Conservation (phyloP, 805 yeast species). For the Nakazawaea siamensis region DNA sequence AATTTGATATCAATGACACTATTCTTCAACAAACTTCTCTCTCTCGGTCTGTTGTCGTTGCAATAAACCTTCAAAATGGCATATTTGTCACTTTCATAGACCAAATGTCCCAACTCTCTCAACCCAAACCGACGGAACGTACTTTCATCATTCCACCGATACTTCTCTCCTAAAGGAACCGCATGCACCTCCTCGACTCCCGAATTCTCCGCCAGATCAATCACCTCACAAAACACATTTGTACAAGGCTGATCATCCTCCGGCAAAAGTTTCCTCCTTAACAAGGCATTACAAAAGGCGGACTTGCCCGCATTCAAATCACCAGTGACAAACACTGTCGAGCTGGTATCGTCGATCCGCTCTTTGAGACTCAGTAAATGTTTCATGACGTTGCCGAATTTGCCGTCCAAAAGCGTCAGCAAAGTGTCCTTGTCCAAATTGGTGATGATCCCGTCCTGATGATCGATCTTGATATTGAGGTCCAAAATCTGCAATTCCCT, state of each 20-base stretch:
- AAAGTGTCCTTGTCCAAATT: constrained; percentile 61
- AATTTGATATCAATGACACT: constrained; percentile 88
- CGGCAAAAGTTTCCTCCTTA: constrained; percentile 73
- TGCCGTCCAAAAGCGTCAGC: constrained; percentile 61
- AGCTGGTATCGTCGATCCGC: constrained; percentile 83
- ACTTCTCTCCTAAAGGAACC: constrained; percentile 47
- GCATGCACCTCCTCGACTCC: constrained; percentile 92
- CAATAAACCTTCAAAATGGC: constrained; percentile 74
- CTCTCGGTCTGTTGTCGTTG: constrained; percentile 60
- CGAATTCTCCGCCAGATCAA: constrained; percentile 71
- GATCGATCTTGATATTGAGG: constrained; percentile 52
- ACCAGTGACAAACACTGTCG: constrained; percentile 94
- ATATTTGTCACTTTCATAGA: constrained; percentile 64
- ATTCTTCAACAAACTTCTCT: constrained; percentile 68
- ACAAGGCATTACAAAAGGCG: constrained; percentile 85
- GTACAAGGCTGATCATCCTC: constrained; percentile 99
- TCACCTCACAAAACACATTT: constrained; percentile 88
- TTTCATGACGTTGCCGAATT: constrained; percentile 52
- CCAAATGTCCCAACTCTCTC: constrained; percentile 56
- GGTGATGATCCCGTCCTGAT: constrained; percentile 31
- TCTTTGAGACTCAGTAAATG: constrained; percentile 69
- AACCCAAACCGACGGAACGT: constrained; percentile 55
- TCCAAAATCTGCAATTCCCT: constrained; percentile 47
- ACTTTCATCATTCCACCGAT: constrained; percentile 48
- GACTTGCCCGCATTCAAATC: constrained; percentile 96